phyloP scores from a whole-genome alignment of 177 flowering plant genomes.

The Telopea speciosissima region DNA sequence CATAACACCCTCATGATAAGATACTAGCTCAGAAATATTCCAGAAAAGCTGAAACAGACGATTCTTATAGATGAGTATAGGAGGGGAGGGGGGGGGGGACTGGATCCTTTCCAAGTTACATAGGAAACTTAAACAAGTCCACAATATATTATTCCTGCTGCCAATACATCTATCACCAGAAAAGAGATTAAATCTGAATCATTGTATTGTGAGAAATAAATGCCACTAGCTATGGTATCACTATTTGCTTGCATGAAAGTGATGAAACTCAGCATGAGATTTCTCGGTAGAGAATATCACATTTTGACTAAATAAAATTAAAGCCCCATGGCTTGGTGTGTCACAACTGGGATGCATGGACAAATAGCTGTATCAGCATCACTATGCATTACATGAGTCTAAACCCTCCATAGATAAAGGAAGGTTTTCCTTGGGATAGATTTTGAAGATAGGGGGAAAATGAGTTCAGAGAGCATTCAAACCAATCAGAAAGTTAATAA shows the following conservation, averaged over 20 bases:
- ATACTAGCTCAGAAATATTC: not conserved
- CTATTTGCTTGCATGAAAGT: not conserved
- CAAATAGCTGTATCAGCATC: not conserved
- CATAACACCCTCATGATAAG: not conserved
- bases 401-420: not conserved
- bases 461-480: too few relatives aligned
- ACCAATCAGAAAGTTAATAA: too few relatives aligned
- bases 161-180: not conserved
- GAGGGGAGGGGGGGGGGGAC: not conserved
- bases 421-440: not conserved
- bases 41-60: not conserved
- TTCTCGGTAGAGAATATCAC: not conserved
- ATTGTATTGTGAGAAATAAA: not conserved
- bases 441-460: not conserved
- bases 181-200: not conserved
- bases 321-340: constrained; percentile 1
- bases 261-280: not conserved
- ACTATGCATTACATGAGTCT: not conserved
- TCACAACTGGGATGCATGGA: not conserved
- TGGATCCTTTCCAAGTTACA: not conserved
- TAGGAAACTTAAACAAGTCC: not conserved
- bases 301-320: not conserved
- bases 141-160: not conserved
- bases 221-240: not conserved
- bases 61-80: not conserved